Conservation (phyloP, 192 early-diverging fungal species). For the Coemansia sp. region DNA sequence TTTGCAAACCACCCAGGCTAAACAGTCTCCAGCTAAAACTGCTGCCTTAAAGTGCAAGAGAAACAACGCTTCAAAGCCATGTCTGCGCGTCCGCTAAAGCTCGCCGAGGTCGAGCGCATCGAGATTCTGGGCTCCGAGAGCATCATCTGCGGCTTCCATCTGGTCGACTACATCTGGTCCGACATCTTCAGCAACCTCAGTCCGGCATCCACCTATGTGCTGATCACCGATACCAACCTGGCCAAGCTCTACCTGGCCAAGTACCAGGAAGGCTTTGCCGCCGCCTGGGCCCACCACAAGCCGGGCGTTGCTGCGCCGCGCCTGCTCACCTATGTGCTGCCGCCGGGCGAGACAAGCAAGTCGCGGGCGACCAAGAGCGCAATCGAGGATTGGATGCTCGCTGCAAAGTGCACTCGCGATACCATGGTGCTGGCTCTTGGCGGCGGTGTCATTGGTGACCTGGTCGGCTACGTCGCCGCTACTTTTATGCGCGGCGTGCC, state of each 20-base stretch:
- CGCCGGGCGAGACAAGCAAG: constrained; percentile 88
- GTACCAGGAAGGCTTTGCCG: constrained; percentile 55
- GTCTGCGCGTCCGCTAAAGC: constrained; percentile 19
- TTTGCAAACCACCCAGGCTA: no score
- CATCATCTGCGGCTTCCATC: constrained; percentile 81
- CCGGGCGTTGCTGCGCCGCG: constrained; percentile 34
- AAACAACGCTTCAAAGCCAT: no score
- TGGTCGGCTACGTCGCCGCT: constrained; percentile 94
- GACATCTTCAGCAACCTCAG: constrained; percentile 70
- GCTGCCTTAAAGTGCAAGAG: no score
- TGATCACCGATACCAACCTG: constrained; percentile 86
- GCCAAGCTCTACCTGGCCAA: constrained; percentile 68
- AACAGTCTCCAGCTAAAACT: no score
- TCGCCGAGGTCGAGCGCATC: constrained; percentile 63
- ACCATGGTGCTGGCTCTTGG: constrained; percentile 90
- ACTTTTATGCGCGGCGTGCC: constrained; percentile 97
- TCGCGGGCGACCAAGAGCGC: constrained; percentile 78
- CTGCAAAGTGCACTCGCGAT: constrained; percentile 83
- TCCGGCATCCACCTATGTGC: constrained; percentile 75
- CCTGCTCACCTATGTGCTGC: constrained; percentile 71
- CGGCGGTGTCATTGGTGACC: constrained; percentile 96
- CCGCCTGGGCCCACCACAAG: constrained; percentile 23
- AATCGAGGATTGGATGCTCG: constrained; percentile 91
- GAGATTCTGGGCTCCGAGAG: constrained; percentile 85
- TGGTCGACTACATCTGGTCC: constrained; percentile 66